These are phyloP conservation scores for Ascochyta viciae-villosae DNA, from an alignment of 2,329 filamentous ascomycete species.

Conservation along the genomic window DNA sequence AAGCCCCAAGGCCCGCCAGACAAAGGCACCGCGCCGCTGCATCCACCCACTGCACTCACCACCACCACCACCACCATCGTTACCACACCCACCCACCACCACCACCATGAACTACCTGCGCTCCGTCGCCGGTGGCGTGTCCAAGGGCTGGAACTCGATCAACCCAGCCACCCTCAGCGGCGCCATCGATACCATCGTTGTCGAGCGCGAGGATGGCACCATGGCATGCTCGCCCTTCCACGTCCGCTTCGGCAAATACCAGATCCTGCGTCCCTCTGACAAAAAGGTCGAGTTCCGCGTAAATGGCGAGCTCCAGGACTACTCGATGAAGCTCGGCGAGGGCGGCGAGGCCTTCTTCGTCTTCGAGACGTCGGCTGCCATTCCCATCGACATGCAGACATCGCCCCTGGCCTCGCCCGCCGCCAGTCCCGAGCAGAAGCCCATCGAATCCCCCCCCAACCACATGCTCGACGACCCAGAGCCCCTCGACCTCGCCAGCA, in stretches of 20 bases:
- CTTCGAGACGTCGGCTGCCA: slow-evolving; percentile 90
- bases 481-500: slow-evolving; percentile 68
- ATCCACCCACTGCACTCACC: neutral
- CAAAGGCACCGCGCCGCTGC: slow-evolving; percentile 5
- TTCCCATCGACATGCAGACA: slow-evolving; percentile 92
- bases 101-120: slow-evolving; percentile 93
- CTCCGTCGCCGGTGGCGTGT: slow-evolving; percentile 92
- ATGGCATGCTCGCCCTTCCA: slow-evolving; percentile 96
- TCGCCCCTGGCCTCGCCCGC: slow-evolving; percentile 91
- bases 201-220: slow-evolving; percentile 89
- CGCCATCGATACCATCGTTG: slow-evolving; percentile 98
- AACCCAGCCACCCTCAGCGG: slow-evolving; percentile 97
- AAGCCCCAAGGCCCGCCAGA: neutral
- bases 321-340: slow-evolving; percentile 98
- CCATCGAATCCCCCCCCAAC: slow-evolving; percentile 54
- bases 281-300: slow-evolving; percentile 99
- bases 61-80: slow-evolving; percentile 2
- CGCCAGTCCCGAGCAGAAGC: slow-evolving; percentile 75
- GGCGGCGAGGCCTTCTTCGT: slow-evolving; percentile 99
- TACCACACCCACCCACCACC: slow-evolving; percentile 8
- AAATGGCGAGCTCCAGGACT: slow-evolving; percentile 89
- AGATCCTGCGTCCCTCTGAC: slow-evolving; percentile 89
- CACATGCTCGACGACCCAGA: slow-evolving; percentile 71
- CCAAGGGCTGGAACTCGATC: slow-evolving; percentile 99
- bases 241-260: slow-evolving; percentile 98